A percentile compares a stretch with the other conserved stretches of the same genome.
phyloP scores from a whole-genome alignment of 1,139 yeast genomes.

The Meyerozyma smithsonii region DNA sequence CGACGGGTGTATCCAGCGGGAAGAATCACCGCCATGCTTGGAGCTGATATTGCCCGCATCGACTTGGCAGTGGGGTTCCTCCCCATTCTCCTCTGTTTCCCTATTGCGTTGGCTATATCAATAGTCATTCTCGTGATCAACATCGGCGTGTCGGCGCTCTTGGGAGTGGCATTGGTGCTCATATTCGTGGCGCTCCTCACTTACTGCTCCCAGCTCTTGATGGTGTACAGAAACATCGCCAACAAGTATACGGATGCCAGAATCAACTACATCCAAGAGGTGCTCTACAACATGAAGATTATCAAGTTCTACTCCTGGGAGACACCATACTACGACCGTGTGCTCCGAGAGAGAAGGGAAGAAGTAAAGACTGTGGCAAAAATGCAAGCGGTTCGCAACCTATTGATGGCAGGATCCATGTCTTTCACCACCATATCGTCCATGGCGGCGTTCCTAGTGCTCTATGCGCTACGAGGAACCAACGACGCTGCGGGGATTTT shows the following conservation, averaged over 20 bases:
- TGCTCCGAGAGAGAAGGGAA: slow-evolving; percentile 7
- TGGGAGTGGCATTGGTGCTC: slow-evolving; percentile 29
- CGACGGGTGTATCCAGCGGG: slow-evolving; percentile 60
- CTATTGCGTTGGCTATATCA: slow-evolving; percentile 44
- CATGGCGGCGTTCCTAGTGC: slow-evolving; percentile 12
- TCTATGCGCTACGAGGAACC: slow-evolving; percentile 10
- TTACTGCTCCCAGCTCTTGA: slow-evolving; percentile 20
- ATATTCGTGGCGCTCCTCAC: slow-evolving; percentile 22
- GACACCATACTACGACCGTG: slow-evolving; percentile 8
- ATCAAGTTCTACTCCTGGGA: slow-evolving; percentile 15
- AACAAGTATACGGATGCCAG: slow-evolving; percentile 31
- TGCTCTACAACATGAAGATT: slow-evolving; percentile 22
- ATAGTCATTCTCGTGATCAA: slow-evolving; percentile 35
- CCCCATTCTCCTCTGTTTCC: slow-evolving; percentile 25
- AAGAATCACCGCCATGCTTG: slow-evolving; percentile 52
- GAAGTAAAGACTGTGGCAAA: slow-evolving; percentile 10
- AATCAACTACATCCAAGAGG: slow-evolving; percentile 31
- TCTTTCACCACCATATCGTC: slow-evolving; percentile 12
- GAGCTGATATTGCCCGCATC: slow-evolving; percentile 34
- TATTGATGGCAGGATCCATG: slow-evolving; percentile 8
- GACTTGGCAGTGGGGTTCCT: slow-evolving; percentile 32
- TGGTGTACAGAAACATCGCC: slow-evolving; percentile 23
- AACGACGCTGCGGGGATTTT: slow-evolving; percentile 12
- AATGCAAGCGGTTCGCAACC: slow-evolving; percentile 10
- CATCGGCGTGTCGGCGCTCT: slow-evolving; percentile 31